Percentiles rank a stretch among this genome's conserved stretches.
phyloP scores from a whole-genome alignment of 179 eudicot genomes.

The Beta corolliflora region DNA sequence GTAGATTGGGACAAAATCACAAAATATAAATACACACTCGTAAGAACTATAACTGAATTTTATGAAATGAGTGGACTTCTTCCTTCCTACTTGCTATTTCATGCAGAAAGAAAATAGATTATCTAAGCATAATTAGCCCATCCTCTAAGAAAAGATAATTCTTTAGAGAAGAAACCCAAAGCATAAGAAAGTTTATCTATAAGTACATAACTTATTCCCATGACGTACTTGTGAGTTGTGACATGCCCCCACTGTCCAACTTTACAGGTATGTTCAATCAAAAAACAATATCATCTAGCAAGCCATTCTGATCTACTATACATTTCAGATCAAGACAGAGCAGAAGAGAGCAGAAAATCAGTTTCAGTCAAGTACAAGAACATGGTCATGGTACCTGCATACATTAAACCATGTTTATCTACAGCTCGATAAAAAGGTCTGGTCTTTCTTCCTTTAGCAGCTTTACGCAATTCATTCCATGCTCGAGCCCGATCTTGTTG shows the following conservation, averaged over 20 bases:
- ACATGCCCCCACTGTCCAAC: not conserved
- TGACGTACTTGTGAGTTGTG: not conserved
- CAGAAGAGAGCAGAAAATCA: not conserved
- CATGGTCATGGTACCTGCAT: slow-evolving; percentile 66
- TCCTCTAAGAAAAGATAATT: not conserved
- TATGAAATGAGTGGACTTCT: no score
- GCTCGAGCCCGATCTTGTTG: slow-evolving; percentile 71
- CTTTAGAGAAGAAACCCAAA: not conserved
- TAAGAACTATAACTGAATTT: no score
- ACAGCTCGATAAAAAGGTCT: slow-evolving; percentile 94
- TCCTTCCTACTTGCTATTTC: no score
- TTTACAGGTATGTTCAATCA: slow-evolving; percentile 5
- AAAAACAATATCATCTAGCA: slow-evolving; percentile 9
- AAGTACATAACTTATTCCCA: not conserved
- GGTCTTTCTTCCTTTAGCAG: slow-evolving; percentile 63
- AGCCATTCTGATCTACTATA: not conserved
- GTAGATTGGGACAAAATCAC: no score
- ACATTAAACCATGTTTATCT: slow-evolving; percentile 80
- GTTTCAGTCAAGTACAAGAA: slow-evolving; percentile 2
- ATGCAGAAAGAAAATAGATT: not conserved
- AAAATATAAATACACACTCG: no score
- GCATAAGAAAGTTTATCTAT: not conserved
- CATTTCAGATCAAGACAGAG: not conserved
- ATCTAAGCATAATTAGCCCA: not conserved
- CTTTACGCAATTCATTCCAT: slow-evolving; percentile 75